Evolutionary conservation across 257 asterid genomes (phyloP), one percentile per base, ranked within the genome.

Genomic region (Nicotiana sylvestris): DNA sequence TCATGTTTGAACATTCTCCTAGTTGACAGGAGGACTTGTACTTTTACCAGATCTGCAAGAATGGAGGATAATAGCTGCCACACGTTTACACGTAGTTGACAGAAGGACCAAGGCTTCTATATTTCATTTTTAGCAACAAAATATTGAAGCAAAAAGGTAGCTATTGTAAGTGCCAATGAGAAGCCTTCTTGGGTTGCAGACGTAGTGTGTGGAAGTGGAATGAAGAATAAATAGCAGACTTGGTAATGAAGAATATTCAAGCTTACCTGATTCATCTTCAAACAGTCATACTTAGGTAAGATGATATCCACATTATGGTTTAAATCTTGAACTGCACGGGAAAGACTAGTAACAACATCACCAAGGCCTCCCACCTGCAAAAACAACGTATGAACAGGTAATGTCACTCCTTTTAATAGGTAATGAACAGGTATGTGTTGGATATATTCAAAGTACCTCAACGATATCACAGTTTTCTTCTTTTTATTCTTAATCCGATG

Each of bases 291-390:
- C 87, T 96, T 96, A 32, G 99, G 99, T 77, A 96, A 95, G 85
- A 96, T 85, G 69, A 96, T 89, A 76, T 94, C 97, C 86, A 96
- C 96, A 77, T 82, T 92, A 85, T 96, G 98, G 87, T 93, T 93
- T 90, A 93, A 87, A 86, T 96, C 99, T 92, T 93, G 98, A 81
- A 96, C 94, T 43, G 99, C 98, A 83, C 98, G 95, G 68, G 99
- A 94, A 90, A 96, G 98, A 89, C 99, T 92, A 70, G 99, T 96
- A 82, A 96, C 99, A 83, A 96, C 98, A 88, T 94, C 98, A 85
- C 98, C 98, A 78, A 96, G 98, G 78, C 98, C 99, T 74, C 99
- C 99, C 81, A 96, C 98, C 99, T 96, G 96, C 90, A 86, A 84
- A 65, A 85, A 81, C 85, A 86, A 64, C 65, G 62, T 30, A 51